phyloP scores from a whole-genome alignment of 2,329 filamentous ascomycete species.

The Leptosphaerulina australis region DNA sequence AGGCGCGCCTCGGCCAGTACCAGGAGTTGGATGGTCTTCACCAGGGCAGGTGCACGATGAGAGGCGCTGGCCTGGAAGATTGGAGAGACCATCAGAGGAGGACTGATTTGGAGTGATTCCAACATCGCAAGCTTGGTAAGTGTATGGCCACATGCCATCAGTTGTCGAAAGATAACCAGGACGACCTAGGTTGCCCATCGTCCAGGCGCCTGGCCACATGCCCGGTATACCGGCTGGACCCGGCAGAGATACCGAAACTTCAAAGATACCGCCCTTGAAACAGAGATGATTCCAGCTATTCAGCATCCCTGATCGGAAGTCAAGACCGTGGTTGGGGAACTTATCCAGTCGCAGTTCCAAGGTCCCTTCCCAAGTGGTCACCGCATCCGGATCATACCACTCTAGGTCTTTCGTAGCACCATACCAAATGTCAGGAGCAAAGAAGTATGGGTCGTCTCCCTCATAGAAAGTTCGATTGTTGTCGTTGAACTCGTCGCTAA shows the following conservation, averaged over 20 bases:
- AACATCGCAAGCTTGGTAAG: constrained; percentile 57
- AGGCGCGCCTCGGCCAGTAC: constrained; percentile 55
- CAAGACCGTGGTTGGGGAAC: constrained; percentile 54
- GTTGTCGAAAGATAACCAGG: constrained; percentile 60
- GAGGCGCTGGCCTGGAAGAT: constrained; percentile 54
- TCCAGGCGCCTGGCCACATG: constrained; percentile 61
- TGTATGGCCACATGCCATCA: constrained; percentile 62
- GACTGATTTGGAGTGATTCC: constrained; percentile 60
- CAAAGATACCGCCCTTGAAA: constrained; percentile 61
- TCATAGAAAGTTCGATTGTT: constrained; percentile 61
- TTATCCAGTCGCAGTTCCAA: constrained; percentile 55
- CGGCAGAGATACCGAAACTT: constrained; percentile 59
- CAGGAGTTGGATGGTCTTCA: constrained; percentile 56
- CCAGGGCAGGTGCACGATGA: constrained; percentile 54
- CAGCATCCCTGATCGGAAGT: constrained; percentile 59
- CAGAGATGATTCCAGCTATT: constrained; percentile 62
- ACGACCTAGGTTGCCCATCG: constrained; percentile 61
- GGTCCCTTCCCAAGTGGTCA: constrained; percentile 56
- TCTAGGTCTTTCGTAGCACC: constrained; percentile 59
- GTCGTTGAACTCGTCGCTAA: constrained; percentile 63
- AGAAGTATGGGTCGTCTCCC: constrained; percentile 64
- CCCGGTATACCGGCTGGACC: constrained; percentile 58
- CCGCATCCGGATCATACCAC: constrained; percentile 60
- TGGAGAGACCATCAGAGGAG: constrained; percentile 50
- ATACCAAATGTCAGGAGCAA: constrained; percentile 61